A percentile compares a stretch with the other conserved stretches of the same genome.
Evolutionary conservation across 2,329 filamentous ascomycete species (phyloP).

Genomic region (Plectosphaerella plurivora): DNA sequence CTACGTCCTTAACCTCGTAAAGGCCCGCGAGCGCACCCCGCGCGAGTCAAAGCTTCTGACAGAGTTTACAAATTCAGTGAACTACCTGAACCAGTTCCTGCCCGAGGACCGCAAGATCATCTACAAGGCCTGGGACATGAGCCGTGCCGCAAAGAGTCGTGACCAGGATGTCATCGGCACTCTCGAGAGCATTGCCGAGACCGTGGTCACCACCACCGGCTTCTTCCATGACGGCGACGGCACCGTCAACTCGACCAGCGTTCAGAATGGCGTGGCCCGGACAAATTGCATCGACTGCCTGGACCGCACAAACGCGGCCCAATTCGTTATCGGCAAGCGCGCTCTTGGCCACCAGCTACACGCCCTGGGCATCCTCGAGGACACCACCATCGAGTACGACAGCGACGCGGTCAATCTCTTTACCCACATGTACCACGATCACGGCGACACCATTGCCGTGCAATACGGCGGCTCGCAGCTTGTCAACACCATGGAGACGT

Average conservation of each 20-base stretch:
- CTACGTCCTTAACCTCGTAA: constrained; percentile 88
- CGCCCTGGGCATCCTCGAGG: constrained; percentile 80
- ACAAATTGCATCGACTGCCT: constrained; percentile 99
- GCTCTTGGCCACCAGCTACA: constrained; percentile 90
- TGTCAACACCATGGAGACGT: constrained; percentile 99
- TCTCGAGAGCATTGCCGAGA: constrained; percentile 83
- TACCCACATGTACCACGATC: constrained; percentile 97
- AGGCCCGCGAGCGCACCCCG: constrained; percentile 80
- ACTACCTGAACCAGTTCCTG: constrained; percentile 92
- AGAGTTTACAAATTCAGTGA: constrained; percentile 82
- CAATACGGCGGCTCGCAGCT: constrained; percentile 97
- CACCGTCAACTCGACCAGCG: constrained; percentile 56
- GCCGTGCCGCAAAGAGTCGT: constrained; percentile 82
- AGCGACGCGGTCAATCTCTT: constrained; percentile 95
- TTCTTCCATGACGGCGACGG: constrained; percentile 93
- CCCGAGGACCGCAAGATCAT: constrained; percentile 80
- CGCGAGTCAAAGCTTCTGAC: constrained; percentile 86
- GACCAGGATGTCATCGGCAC: constrained; percentile 94
- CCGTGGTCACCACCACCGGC: constrained; percentile 78
- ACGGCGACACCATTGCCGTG: constrained; percentile 95
- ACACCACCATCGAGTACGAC: constrained; percentile 81
- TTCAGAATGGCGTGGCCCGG: constrained; percentile 88
- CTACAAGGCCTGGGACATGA: constrained; percentile 98
- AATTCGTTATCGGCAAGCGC: constrained; percentile 95
- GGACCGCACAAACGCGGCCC: constrained; percentile 93